Evolutionary conservation across 495 filamentous ascomycete genomes (phyloP).

Genomic region (Penicillium verhagenii): DNA sequence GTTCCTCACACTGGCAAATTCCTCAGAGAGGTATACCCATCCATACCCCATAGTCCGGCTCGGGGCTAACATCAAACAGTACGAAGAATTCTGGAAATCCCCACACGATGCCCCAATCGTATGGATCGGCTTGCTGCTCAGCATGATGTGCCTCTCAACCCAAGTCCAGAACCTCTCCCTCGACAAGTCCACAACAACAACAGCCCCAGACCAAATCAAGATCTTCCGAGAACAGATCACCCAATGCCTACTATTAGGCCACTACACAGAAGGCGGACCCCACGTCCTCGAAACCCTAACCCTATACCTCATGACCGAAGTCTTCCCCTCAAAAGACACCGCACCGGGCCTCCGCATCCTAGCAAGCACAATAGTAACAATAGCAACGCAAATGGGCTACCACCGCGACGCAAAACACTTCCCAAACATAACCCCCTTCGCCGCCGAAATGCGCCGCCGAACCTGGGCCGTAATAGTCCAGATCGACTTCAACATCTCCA

Average conservation of each 20-base stretch:
- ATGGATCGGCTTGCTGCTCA: background rate
- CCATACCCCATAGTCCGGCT: too few species aligned
- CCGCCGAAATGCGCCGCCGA: constrained; percentile 56
- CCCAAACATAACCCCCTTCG: constrained; percentile 45
- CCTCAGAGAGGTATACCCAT: too few species aligned
- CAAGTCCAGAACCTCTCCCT: background rate
- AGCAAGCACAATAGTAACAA: constrained; percentile 2
- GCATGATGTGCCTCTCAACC: background rate
- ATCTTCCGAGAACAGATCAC: constrained; percentile 22
- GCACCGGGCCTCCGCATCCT: background rate
- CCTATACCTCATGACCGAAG: constrained; percentile 13
- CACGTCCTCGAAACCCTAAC: constrained; percentile 31
- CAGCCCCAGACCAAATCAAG: background rate
- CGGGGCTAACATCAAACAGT: background rate
- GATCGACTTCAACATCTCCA: constrained; percentile 48
- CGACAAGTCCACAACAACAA: background rate
- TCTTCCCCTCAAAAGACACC: constrained; percentile 6
- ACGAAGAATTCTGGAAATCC: background rate
- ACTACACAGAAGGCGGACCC: constrained; percentile 26
- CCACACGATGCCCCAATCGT: background rate
- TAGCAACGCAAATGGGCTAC: constrained; percentile 48
- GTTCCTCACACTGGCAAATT: background rate
- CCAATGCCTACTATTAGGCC: constrained; percentile 30
- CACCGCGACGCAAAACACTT: constrained; percentile 48
- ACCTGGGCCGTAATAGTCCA: constrained; percentile 51